Evolutionary conservation across 176 grass and related monocot species (phyloP).

Genomic region (Cocos nucifera): DNA sequence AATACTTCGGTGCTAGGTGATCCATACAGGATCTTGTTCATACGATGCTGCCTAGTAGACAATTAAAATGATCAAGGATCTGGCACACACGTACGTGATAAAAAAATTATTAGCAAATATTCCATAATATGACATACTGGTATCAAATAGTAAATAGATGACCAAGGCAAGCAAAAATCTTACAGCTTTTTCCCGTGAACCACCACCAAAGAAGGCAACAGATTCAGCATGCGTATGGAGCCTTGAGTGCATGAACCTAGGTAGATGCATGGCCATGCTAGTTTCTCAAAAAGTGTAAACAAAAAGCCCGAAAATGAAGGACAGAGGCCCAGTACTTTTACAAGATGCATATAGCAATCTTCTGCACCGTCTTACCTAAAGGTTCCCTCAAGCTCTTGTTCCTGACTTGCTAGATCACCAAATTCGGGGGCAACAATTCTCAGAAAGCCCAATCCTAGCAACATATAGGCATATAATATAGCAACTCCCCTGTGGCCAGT

Average conservation of each 20-base stretch:
- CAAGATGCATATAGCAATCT: constrained; percentile 2
- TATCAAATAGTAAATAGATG: constrained; percentile 1
- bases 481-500: constrained; percentile 87
- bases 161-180: constrained; percentile 24
- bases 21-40: too few species aligned
- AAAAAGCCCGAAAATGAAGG: background rate
- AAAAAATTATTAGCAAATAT: background rate
- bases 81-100: too few species aligned
- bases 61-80: too few species aligned
- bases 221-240: constrained; percentile 95
- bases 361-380: constrained; percentile 54
- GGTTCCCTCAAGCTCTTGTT: constrained; percentile 93
- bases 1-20: too few species aligned
- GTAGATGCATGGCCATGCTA: background rate
- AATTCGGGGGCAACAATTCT: constrained; percentile 90
- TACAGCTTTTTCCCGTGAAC: constrained; percentile 86
- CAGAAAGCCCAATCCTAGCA: constrained; percentile 88
- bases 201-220: constrained; percentile 98
- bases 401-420: constrained; percentile 76
- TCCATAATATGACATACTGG: background rate
- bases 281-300: background rate
- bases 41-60: too few species aligned
- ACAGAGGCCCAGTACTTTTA: too few species aligned
- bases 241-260: constrained; percentile 94
- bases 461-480: constrained; percentile 96